phyloP scores from a whole-genome alignment of 2,329 filamentous ascomycete species.

The Magnaporthales sp. region DNA sequence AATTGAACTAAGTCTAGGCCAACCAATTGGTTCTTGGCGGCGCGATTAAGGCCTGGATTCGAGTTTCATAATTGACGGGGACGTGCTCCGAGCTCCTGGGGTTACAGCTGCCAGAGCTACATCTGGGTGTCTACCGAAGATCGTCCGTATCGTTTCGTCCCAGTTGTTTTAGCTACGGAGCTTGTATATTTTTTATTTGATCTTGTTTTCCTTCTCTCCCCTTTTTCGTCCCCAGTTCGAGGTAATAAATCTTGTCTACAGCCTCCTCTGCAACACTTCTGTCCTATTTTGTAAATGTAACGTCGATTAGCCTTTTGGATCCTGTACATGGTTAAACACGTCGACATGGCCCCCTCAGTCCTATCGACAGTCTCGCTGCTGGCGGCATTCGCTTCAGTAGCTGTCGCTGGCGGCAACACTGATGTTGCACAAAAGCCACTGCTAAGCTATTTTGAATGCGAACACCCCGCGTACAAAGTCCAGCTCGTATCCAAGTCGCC shows the following conservation, averaged over 20 bases:
- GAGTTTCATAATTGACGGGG: neutral
- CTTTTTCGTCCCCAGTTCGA: neutral
- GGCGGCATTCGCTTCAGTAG: neutral
- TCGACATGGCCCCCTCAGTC: neutral
- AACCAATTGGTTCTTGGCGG: neutral
- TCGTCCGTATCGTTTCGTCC: neutral
- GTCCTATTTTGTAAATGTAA: neutral
- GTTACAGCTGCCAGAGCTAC: neutral
- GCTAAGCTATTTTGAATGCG: conserved; percentile 6
- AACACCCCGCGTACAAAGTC: conserved; percentile 26
- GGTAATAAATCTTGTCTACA: neutral
- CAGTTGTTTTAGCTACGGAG: neutral
- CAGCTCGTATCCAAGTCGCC: conserved; percentile 38
- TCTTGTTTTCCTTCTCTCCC: neutral
- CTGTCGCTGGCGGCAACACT: neutral
- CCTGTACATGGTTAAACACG: neutral
- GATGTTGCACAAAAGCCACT: conserved; percentile 5
- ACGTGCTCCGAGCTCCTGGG: neutral
- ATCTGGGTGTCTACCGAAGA: neutral
- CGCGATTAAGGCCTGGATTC: neutral
- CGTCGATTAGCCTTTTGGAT: neutral
- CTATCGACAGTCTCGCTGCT: conserved; percentile 3
- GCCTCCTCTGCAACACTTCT: neutral
- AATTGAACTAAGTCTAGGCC: neutral
- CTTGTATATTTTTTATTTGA: neutral